Evolutionary conservation across 1,284 basidiomycete genomes (phyloP), one percentile per base, ranked within the genome.

Genomic region (Microstroma glucosiphilum): DNA sequence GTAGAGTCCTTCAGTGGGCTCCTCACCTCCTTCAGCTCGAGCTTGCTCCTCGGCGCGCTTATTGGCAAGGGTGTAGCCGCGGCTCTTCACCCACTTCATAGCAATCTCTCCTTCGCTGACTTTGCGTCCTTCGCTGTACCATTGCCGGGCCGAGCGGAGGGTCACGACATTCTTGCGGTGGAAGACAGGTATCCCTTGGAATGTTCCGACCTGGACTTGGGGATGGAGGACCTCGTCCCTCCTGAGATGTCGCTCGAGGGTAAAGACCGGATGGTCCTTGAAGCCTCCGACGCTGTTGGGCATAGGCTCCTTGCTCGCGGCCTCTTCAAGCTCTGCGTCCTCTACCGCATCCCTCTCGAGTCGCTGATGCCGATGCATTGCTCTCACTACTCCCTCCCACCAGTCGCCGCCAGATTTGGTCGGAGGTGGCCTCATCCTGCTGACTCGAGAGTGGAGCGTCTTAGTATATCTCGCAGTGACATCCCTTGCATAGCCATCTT

Each of bases 191-290:
- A 93, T 91, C 58, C 92, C 94, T 69, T 89, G 86, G 82, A 98
- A 97, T 68, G 89, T 88, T 30, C 93, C 94, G 42, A 96, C 82
- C 75, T 92, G 89, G 19, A 73, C 70, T 4, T 86, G 85, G 41
- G 91, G 91, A 69, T 89, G 83, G 53, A 98, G 86, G 11, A 91
- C 88, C 80, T 99, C 89, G 67, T 89, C 90, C 55, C 89, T 87
- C 72, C 88, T 90, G 21, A 98, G 84, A 79, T 97, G 92, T 6
- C 91, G 87, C 69, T 87, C 85, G 46, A 99, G 85, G 12, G 89
- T 89, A 79, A 92, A 98, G 75, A 96, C 80, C 1, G 94, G 91
- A 80, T 99, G 94, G 73, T 92, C 89, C 79, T 98, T 97, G 85
- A 97, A 98, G 0, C 91, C 93, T 25, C 83, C 83, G 68, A 97